Conservation (phyloP, 345 rosid genomes). For the Lenwebbia sp. region DNA sequence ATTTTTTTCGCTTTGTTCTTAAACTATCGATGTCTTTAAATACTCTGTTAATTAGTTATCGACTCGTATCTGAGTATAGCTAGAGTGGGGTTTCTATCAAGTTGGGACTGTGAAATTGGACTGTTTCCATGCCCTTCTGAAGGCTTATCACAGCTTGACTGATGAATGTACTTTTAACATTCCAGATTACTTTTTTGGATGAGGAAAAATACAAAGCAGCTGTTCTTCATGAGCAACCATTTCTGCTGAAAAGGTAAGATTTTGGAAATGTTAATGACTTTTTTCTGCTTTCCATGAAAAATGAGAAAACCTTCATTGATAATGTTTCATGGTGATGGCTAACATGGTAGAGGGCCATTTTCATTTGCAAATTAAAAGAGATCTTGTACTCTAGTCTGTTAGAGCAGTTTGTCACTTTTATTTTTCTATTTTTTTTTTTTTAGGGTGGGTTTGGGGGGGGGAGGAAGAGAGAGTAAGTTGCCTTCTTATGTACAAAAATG, state of each 20-base stretch:
- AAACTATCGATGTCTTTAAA: not conserved
- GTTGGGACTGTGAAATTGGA: not conserved
- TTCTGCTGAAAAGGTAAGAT: conserved; percentile 62
- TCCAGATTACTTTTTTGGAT: conserved; percentile 73
- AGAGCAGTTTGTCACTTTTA: not conserved
- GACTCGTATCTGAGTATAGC: not conserved
- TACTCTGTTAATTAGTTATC: not conserved
- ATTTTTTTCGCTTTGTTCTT: not conserved
- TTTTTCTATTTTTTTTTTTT: no score
- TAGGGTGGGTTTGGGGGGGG: not conserved
- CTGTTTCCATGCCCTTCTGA: not conserved
- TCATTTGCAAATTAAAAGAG: not conserved
- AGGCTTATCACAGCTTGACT: not conserved
- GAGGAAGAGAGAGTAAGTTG: not conserved
- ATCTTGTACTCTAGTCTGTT: not conserved
- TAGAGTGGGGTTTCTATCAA: not conserved
- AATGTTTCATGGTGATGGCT: not conserved
- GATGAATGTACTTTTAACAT: not conserved
- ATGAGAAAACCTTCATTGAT: not conserved
- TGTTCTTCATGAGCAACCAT: conserved; percentile 58
- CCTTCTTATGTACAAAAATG: not conserved
- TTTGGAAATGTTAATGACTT: not conserved
- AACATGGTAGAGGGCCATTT: not conserved
- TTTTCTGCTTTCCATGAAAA: not conserved
- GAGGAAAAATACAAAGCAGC: conserved; percentile 62